phyloP scores from a whole-genome alignment of 768 basidiomycete species.

The Glaciozyma martinii region DNA sequence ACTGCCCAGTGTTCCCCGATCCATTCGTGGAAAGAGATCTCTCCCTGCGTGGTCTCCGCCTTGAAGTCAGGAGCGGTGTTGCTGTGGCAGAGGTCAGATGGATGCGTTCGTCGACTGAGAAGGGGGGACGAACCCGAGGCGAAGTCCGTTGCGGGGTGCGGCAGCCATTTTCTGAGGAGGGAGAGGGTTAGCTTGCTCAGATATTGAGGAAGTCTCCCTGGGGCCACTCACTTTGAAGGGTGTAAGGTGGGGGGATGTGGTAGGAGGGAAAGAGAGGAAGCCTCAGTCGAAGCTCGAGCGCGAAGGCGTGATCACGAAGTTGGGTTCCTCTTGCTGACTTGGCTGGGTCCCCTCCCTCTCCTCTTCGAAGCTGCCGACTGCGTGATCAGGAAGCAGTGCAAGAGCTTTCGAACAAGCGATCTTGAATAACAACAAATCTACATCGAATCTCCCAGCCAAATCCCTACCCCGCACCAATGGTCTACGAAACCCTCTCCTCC shows the following conservation, averaged over 20 bases:
- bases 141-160: slow-evolving; percentile 16
- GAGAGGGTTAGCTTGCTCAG: not conserved
- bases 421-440: not conserved
- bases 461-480: too few relatives aligned
- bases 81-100: not conserved
- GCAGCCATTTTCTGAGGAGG: slow-evolving; percentile 1
- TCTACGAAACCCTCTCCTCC: too few relatives aligned
- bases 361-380: too few relatives aligned
- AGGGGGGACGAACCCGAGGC: slow-evolving; percentile 48
- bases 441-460: not conserved
- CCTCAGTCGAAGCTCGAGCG: not conserved
- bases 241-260: not conserved
- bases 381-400: too few relatives aligned
- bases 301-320: not conserved
- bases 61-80: slow-evolving; percentile 78
- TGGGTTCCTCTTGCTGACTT: too few relatives aligned
- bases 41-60: slow-evolving; percentile 61
- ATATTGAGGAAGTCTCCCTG: too few relatives aligned
- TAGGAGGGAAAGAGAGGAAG: not conserved
- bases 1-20: slow-evolving; percentile 78
- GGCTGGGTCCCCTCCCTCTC: too few relatives aligned
- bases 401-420: too few relatives aligned
- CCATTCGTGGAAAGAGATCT: slow-evolving; percentile 58
- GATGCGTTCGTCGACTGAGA: too few relatives aligned
- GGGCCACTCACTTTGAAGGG: too few relatives aligned